Conservation (phyloP, 1,139 yeast species). For the Taiozyma sp. region DNA sequence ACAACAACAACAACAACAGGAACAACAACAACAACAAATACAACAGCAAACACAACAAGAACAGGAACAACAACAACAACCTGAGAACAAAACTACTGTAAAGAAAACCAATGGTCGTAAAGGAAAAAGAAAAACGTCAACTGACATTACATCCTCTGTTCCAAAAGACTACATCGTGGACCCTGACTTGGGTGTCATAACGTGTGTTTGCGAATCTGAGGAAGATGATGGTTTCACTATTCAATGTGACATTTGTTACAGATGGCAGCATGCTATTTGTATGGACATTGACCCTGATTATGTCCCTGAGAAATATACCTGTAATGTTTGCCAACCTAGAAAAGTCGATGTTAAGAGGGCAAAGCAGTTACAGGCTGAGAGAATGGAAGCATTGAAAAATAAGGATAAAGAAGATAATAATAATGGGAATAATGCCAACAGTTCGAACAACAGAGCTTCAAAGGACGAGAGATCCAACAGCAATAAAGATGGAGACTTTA, state of each 20-base stretch:
- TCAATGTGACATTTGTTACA: slow-evolving; percentile 85
- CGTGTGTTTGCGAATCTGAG: slow-evolving; percentile 84
- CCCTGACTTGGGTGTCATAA: slow-evolving; percentile 79
- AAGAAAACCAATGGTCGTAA: slow-evolving; percentile 6
- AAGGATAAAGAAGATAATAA: slow-evolving; percentile 12
- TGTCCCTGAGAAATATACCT: slow-evolving; percentile 80
- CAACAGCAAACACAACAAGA: too few relatives aligned
- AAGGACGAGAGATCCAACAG: slow-evolving; percentile 6
- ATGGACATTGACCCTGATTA: slow-evolving; percentile 51
- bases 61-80: slow-evolving; percentile 4
- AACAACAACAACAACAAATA: too few relatives aligned
- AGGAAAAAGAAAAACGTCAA: slow-evolving; percentile 6
- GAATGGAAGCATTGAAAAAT: slow-evolving; percentile 31
- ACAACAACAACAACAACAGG: neutral
- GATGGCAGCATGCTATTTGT: slow-evolving; percentile 95
- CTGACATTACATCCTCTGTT: slow-evolving; percentile 12
- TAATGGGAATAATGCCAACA: neutral
- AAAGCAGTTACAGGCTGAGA: slow-evolving; percentile 40
- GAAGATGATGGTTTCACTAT: slow-evolving; percentile 96
- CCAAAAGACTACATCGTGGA: slow-evolving; percentile 52
- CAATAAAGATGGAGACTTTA: slow-evolving; percentile 15
- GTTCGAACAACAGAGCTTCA: neutral
- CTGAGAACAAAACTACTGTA: slow-evolving; percentile 2
- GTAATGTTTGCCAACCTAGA: slow-evolving; percentile 75
- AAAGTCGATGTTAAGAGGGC: slow-evolving; percentile 50